Percentiles rank a stretch among this genome's conserved stretches.
Evolutionary conservation across 495 filamentous ascomycete genomes (phyloP).

Genomic region (Penicillium taxi): DNA sequence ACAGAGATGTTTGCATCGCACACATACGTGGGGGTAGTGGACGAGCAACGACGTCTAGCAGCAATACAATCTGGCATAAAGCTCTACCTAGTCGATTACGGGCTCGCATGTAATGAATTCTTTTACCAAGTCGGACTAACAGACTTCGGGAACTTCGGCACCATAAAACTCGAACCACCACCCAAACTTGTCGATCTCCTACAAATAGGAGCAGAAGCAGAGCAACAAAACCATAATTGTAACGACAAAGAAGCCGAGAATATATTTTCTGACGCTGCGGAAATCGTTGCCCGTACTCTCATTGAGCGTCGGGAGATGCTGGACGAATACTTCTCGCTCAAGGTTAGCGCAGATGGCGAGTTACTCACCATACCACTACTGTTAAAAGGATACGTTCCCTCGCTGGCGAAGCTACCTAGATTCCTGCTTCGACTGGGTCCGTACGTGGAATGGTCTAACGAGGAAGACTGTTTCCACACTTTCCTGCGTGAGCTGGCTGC

Average conservation of each 20-base stretch:
- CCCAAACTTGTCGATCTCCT: slow-evolving; percentile 66
- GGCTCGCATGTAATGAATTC: slow-evolving; percentile 76
- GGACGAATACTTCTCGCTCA: slow-evolving; percentile 81
- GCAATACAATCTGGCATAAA: slow-evolving; percentile 92
- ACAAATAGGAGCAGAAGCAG: slow-evolving; percentile 60
- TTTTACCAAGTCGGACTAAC: slow-evolving; percentile 97
- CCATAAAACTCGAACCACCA: slow-evolving; percentile 70
- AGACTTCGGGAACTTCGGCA: slow-evolving; percentile 92
- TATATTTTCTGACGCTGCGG: slow-evolving; percentile 58
- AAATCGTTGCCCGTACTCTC: slow-evolving; percentile 52
- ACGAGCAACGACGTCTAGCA: slow-evolving; percentile 75
- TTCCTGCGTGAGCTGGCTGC: slow-evolving; percentile 83
- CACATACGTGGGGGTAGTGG: slow-evolving; percentile 90
- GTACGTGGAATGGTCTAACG: slow-evolving; percentile 75
- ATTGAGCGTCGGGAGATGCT: slow-evolving; percentile 78
- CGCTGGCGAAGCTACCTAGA: slow-evolving; percentile 74
- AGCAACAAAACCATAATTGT: slow-evolving; percentile 29
- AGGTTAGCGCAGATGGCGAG: slow-evolving; percentile 71
- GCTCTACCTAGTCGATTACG: slow-evolving; percentile 91
- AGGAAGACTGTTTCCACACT: slow-evolving; percentile 77
- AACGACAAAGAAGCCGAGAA: slow-evolving; percentile 44
- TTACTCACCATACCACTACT: slow-evolving; percentile 74
- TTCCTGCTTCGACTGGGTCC: slow-evolving; percentile 88
- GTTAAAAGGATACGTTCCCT: slow-evolving; percentile 80
- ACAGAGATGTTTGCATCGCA: slow-evolving; percentile 85